phyloP scores from a whole-genome alignment of 2,329 filamentous ascomycete species.

The Ceratocystis smalleyi region DNA sequence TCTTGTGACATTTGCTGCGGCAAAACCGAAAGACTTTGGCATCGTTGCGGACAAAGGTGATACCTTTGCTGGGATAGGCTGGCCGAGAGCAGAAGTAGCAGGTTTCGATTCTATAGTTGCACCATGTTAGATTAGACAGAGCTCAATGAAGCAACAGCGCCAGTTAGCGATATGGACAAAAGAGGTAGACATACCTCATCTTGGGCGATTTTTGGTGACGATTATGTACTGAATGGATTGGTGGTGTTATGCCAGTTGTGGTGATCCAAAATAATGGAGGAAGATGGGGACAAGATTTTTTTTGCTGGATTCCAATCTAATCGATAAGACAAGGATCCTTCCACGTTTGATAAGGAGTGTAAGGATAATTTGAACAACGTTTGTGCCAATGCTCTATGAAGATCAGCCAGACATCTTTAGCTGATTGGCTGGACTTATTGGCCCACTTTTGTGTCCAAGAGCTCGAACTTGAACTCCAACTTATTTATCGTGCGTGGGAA shows the following conservation, averaged over 20 bases:
- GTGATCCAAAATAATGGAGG: slow-evolving; percentile 4
- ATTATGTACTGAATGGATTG: slow-evolving; percentile 2
- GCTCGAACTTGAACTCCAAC: too few species aligned
- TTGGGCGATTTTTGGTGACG: slow-evolving; percentile 11
- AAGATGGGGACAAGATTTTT: slow-evolving; percentile 17
- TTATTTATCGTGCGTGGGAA: too few species aligned
- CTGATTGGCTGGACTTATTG: too few species aligned
- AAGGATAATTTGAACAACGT: too few species aligned
- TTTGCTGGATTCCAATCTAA: slow-evolving; percentile 10
- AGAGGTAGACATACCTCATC: slow-evolving; percentile 17
- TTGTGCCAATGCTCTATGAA: too few species aligned
- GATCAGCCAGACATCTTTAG: too few species aligned
- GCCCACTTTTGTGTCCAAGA: too few species aligned
- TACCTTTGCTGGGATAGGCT: slow-evolving; percentile 41
- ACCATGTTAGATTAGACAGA: slow-evolving; percentile 1
- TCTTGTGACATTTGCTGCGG: slow-evolving; percentile 44
- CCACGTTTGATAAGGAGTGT: background rate
- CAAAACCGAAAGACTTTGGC: slow-evolving; percentile 41
- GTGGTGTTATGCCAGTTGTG: slow-evolving; percentile 1
- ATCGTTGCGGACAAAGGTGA: slow-evolving; percentile 37
- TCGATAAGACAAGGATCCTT: slow-evolving; percentile 14
- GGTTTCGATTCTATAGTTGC: slow-evolving; percentile 27
- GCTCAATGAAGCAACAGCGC: background rate
- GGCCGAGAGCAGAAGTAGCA: slow-evolving; percentile 35
- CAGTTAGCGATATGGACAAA: background rate